phyloP scores from a whole-genome alignment of 106 monocot species.

The Cymbidium sinense region DNA sequence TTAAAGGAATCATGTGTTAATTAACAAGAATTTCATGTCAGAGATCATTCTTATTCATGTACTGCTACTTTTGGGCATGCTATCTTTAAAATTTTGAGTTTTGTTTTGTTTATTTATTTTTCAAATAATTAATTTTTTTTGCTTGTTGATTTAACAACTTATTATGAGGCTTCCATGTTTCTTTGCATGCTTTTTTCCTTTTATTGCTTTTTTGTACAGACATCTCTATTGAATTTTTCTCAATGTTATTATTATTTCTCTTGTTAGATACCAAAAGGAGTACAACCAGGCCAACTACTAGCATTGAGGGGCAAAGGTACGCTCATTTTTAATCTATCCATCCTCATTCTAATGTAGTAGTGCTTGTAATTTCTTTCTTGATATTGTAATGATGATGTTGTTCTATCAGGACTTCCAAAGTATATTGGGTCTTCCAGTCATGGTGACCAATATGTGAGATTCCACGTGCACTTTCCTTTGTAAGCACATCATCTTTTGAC shows the following conservation, averaged over 20 bases:
- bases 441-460: conserved; percentile 81
- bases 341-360: neutral
- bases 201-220: neutral
- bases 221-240: neutral
- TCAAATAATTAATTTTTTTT: neutral
- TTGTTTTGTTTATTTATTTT: neutral
- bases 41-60: too few species aligned
- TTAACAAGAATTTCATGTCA: too few species aligned
- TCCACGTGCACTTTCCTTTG: conserved; percentile 68
- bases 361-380: neutral
- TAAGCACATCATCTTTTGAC: conserved; percentile 28
- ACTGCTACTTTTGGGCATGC: too few species aligned
- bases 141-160: neutral
- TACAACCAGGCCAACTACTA: conserved; percentile 61
- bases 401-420: conserved; percentile 62
- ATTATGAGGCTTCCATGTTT: neutral
- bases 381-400: neutral
- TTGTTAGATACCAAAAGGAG: conserved; percentile 81
- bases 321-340: neutral
- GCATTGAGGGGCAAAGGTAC: conserved; percentile 75
- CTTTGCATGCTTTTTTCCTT: neutral
- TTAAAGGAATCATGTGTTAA: too few species aligned
- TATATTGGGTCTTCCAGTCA: conserved; percentile 48
- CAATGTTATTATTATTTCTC: neutral
- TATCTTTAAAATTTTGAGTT: too few species aligned